phyloP scores from a whole-genome alignment of 1,284 basidiomycete genomes.

The Marasmius oreades region DNA sequence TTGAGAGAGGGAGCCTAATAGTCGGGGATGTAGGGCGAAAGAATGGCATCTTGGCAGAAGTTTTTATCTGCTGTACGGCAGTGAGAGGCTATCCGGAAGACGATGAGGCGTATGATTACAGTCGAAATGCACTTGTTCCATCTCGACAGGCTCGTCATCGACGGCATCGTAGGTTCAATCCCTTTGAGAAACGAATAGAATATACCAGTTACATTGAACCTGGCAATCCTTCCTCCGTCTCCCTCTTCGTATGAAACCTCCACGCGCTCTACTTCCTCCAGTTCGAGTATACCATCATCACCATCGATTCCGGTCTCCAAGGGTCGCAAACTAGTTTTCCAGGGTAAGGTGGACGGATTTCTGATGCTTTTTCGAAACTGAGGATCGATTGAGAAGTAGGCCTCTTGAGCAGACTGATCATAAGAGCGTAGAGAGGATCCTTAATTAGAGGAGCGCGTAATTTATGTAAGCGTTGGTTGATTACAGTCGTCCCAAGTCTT shows the following conservation, averaged over 20 bases:
- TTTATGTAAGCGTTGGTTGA: too few species aligned
- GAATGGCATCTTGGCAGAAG: constrained; percentile 71
- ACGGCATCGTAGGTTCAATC: constrained; percentile 22
- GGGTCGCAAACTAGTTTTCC: constrained; percentile 57
- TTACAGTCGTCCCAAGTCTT: too few species aligned
- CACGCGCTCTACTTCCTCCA: constrained; percentile 89
- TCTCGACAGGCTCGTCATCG: constrained; percentile 24
- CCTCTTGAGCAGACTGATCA: too few species aligned
- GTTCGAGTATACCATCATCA: constrained; percentile 81
- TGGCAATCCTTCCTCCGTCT: constrained; percentile 60
- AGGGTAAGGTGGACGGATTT: constrained; percentile 58
- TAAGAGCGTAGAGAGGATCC: too few species aligned
- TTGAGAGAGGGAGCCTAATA: constrained; percentile 67
- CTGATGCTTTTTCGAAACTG: constrained; percentile 32
- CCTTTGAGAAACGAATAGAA: neutral
- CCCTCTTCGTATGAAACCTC: constrained; percentile 81
- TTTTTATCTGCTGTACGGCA: constrained; percentile 38
- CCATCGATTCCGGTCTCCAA: constrained; percentile 55
- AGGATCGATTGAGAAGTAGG: neutral
- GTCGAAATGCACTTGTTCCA: neutral
- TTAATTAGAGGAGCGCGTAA: too few species aligned
- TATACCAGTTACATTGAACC: constrained; percentile 56
- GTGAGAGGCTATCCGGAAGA: constrained; percentile 2
- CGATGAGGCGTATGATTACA: neutral
- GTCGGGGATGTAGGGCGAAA: constrained; percentile 61